These are phyloP conservation scores for Exophiala sp. DNA, from an alignment of 2,329 filamentous ascomycete species.

Conservation along the genomic window DNA sequence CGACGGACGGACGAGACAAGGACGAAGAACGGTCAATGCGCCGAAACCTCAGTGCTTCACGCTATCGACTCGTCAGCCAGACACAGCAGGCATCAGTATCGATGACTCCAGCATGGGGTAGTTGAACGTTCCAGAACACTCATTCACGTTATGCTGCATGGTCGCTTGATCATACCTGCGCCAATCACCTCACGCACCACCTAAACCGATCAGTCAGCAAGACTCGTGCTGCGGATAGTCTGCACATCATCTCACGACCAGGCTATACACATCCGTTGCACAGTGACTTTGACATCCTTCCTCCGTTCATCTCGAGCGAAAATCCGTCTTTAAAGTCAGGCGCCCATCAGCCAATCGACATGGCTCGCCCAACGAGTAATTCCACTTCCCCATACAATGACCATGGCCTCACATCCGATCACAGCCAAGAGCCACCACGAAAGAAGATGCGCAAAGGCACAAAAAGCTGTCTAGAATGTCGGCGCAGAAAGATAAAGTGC, in stretches of 20 bases:
- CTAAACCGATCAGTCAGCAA: background rate
- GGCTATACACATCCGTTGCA: background rate
- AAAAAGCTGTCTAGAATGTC: conserved; percentile 43
- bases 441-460: conserved; percentile 46
- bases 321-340: background rate
- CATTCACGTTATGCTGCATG: no score
- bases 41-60: background rate
- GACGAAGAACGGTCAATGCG: background rate
- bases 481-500: conserved; percentile 43
- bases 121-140: no score
- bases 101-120: no score
- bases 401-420: conserved; percentile 18
- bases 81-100: no score
- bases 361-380: conserved; percentile 15
- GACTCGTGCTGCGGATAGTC: background rate
- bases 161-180: no score
- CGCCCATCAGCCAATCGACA: background rate
- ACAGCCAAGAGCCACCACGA: conserved; percentile 35
- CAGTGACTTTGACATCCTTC: background rate
- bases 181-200: no score
- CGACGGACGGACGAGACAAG: background rate
- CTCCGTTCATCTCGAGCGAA: conserved; percentile 1
- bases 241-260: background rate
- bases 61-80: no score
- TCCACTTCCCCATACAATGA: conserved; percentile 24